Base-by-base conservation (phyloP, 2,329 filamentous ascomycete species). In the Fusarium sp. region DNA sequence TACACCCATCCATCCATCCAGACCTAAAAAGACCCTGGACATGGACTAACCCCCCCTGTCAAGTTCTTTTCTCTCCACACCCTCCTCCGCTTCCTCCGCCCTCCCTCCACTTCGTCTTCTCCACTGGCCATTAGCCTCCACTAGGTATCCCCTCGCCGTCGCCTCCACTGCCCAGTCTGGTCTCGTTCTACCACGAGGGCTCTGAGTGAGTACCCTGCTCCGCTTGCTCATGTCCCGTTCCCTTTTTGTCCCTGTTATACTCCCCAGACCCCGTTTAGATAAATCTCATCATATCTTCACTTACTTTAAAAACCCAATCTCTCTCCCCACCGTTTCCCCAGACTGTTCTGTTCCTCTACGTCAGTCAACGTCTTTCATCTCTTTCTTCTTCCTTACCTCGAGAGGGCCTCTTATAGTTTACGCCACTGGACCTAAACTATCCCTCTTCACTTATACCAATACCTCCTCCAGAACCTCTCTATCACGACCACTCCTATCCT, bases 291-390 rank as follows among this genome's bases (percentile, higher is more conserved):
- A 65, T 60, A 66, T 69, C 65, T 69, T 76, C 42, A 57, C 60
- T 62, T 45, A 62, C 56, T 71, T 78, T 78, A 78, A 77, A 78
- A 75, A 74, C 60, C 73, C 70, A 56, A 71, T 75, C 65, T 67
- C 62, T 67, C 73, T 62, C 69, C 70, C 73, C 67, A 62, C 64
- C 64, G 58, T 52, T 71, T 68, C 70, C 72, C 72, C 70, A 67
- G 67, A 72, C 67, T 70, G 56, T 45, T 72, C 67, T 72, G 50
- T 45, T 72, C 60, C 50, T 70, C 59, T 40, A 31, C 37, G 38
- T 58, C 59, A 50, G n/a, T 62, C 42, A 64, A 35, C 56, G 38
- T 66, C 50, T 29, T 73, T 52, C 47, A 31, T 54, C 34, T 63
- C 29, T 37, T 45, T 5, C 57, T 64, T 47, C 16, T 27, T 64